Base-by-base conservation (phyloP, 108 stramenopile genomes). In the Skeletonema potamos region DNA sequence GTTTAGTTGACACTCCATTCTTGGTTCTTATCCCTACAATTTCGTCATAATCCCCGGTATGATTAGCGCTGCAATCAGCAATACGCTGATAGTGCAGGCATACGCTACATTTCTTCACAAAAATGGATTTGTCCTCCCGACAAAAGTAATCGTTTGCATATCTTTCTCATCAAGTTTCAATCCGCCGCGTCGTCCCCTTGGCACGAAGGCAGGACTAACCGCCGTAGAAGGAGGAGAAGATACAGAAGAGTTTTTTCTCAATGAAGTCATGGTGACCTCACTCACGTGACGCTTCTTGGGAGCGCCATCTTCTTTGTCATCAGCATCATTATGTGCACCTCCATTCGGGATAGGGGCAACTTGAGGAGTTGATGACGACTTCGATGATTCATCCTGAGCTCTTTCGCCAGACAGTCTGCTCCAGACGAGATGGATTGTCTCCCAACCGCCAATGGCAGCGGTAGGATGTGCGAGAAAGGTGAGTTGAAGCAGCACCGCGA, bases 391-490 rank as follows among this genome's bases (percentile, higher is more conserved):
- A 20, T 13, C 17, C 39, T 66, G 44, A 26, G 27, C 46, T 20
- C 39, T 9, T 54, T 66, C 48, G 11, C 65, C 37, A 6, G 39
- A 66, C 1, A 41, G 27, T 48, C 39, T 48, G 27, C 39, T 30
- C 27, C 39, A 54, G 44, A 66, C 4, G 65, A 54, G 13, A 17
- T 66, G 65, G 27, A 27, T 22, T 7, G 65, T 48, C 17, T 66
- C 46, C 65, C 65, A 66, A 1, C 65, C 65, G 6, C 65, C 65
- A 32, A 66, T 66, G 48, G 65, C 65, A 43, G 65, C 24, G 65
- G 65, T 5, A n/a, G 63, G 39, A 20, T 27, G 0, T 27, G 41
- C 33, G 39, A 64, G 63, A 17, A 43, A 27, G 37, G 18, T 39
- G 63, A 64, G 63, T 34, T 33, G 33, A 22, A 59, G 33, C 33